Base-by-base conservation (phyloP, 2,329 filamentous ascomycete genomes). In the Grosmannia clavigera region DNA sequence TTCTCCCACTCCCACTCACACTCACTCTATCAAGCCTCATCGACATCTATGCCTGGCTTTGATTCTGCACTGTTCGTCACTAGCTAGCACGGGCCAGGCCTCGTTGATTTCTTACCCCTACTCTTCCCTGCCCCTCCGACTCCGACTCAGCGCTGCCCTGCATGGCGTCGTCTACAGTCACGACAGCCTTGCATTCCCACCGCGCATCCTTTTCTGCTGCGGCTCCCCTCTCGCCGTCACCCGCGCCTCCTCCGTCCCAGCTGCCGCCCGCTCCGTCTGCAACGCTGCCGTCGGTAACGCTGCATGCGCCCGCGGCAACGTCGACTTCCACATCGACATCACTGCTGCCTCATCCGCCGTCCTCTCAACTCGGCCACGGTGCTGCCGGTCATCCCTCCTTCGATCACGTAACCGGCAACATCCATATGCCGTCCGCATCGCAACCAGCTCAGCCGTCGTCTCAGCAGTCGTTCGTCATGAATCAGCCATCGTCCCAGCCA, bases 401-500 rank as follows among this genome's bases (percentile, higher is more conserved):
- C 38, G 64, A 66, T 46, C 62, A 62, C 35, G 11, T 61, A 10
- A 60, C 38, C 59, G 54, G 59, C 52, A 33, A 62, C 19, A 60
- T 55, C 16, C 68, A 68, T 57, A 66, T 68, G 60, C 65, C 62
- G 10, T 62, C 63, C 10, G 65, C 63, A 25, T 60, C 64, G 35
- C 75, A 76, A 61, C 66, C 65, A 48, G 61, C 65, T 31, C 76
- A 76, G 61, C 72, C 74, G 19, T 75, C 79, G 5, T 81, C 79
- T 9, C 80, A 83, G 63, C 78, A 81, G 59, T 81, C 80, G 55
- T 82, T 81, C 68, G 72, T 71, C 64, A 80, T 82, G 78, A 83
- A 78, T 71, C 78, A 81, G 63, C 76, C 77, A 60, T 78, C 78
- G 7, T 71, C 71, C 3, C 69, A 73, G 33, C 78, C 80, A 62